Conservation (phyloP, 2,329 filamentous ascomycete species). For the Chlorencoelia australis region DNA sequence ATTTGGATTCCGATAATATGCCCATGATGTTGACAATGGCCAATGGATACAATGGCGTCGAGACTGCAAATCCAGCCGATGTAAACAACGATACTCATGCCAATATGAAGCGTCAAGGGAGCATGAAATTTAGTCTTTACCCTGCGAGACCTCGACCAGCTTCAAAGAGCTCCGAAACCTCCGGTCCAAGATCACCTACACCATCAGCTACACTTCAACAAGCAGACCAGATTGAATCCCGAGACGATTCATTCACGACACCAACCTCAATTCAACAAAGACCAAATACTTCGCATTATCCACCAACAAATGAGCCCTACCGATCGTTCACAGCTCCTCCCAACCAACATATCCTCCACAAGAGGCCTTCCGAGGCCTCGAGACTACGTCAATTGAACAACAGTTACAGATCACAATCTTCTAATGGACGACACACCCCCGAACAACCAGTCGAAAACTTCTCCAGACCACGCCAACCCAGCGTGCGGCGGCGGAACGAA, state of each 20-base stretch:
- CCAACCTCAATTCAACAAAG: conserved; percentile 9
- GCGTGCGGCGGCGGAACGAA: conserved; percentile 19
- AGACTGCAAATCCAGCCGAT: conserved; percentile 4
- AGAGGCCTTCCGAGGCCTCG: conserved; percentile 25
- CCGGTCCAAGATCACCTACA: conserved; percentile 12
- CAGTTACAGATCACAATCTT: conserved; percentile 20
- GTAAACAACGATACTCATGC: conserved; percentile 2
- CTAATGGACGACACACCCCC: conserved; percentile 18
- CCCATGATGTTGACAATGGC: conserved; percentile 15
- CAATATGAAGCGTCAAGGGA: conserved; percentile 16
- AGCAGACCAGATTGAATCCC: too few relatives aligned
- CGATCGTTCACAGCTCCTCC: conserved; percentile 18
- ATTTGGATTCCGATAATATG: neutral
- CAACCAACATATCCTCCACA: conserved; percentile 15
- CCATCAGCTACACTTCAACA: conserved; percentile 9
- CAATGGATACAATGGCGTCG: conserved; percentile 17
- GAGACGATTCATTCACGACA: conserved; percentile 10
- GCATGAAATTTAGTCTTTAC: conserved; percentile 24
- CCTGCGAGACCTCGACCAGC: conserved; percentile 17
- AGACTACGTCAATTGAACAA: conserved; percentile 25
- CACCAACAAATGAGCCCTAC: conserved; percentile 10
- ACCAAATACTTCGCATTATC: conserved; percentile 19
- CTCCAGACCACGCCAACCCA: conserved; percentile 22
- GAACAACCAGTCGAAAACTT: conserved; percentile 21
- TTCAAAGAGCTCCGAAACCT: conserved; percentile 13